Evolutionary conservation across 1,139 yeast genomes (phyloP), one percentile per base, ranked within the genome.

Genomic region (Sugiyamaella japonica): DNA sequence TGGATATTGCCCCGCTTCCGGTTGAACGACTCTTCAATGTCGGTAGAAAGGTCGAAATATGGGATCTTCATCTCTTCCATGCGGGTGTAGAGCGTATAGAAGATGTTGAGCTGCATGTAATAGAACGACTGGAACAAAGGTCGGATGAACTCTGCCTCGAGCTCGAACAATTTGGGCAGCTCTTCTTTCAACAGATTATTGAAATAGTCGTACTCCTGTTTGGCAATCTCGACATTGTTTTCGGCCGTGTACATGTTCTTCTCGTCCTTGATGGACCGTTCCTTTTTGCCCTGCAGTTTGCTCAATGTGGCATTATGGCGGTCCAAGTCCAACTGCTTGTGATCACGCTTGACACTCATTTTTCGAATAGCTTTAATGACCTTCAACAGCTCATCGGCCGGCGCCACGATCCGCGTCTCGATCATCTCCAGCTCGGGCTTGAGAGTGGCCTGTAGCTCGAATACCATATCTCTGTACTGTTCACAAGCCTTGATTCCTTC

Each of bases 61-160:
- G 98, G 97, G 61, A 93, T 93, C 75, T 93, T 90, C 86, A 91
- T 84, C 70, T 89, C 96, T 73, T 91, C 96, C 89, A 93, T 89
- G 64, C 88, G 81, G 66, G 80, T 86, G 76, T 88, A 91, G 60
- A 93, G 76, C 0, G 97, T 90, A 77, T 93, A 93, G 73, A 90
- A 93, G 58, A 93, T 89, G 76, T 93, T 93, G 75, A 93, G 81
- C 75, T 93, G 99, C 98, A 95, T 93, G 78, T 85, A 93, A 75
- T 93, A 93, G 72, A 93, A 85, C 57, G 95, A 85, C 64, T 91
- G 95, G 74, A 93, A 95, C 66, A 93, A 76, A 10, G 99, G 99
- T 67, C 83, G 85, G 69, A 93, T 91, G 70, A 93, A 89, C 65
- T 90, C 95, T 8, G 90, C 87, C 73, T 93, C 97, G 73, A 93